Conservation (phyloP, 192 early-diverging fungal genomes). For the Umbelopsis sp. region DNA sequence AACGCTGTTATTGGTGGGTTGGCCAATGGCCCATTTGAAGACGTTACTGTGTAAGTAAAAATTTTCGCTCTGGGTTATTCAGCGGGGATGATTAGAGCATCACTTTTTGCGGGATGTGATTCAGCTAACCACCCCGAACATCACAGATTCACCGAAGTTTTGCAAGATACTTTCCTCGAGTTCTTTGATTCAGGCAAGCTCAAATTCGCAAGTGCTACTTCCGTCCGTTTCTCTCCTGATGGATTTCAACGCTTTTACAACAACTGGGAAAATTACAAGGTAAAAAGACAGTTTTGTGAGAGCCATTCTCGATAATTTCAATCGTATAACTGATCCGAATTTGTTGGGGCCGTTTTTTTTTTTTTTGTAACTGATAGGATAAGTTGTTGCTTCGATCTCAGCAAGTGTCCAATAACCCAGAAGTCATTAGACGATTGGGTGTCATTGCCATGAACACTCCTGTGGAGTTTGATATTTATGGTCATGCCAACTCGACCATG, state of each 20-base stretch:
- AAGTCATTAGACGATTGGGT: conserved; percentile 46
- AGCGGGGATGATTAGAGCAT: neutral
- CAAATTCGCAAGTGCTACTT: conserved; percentile 38
- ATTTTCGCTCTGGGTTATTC: neutral
- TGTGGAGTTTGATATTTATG: conserved; percentile 51
- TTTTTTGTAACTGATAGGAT: conserved; percentile 16
- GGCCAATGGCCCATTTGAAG: conserved; percentile 37
- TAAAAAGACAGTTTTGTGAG: neutral
- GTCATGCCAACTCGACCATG: conserved; percentile 45
- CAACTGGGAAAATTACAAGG: conserved; percentile 44
- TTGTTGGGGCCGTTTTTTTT: too few species aligned
- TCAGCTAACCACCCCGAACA: neutral
- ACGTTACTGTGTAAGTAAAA: conserved; percentile 45
- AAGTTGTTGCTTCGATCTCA: conserved; percentile 43
- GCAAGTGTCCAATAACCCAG: conserved; percentile 49
- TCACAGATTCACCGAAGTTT: conserved; percentile 42
- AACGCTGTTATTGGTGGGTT: conserved; percentile 49
- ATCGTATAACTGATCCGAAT: too few species aligned
- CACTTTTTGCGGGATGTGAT: neutral
- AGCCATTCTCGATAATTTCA: too few species aligned
- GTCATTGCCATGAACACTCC: conserved; percentile 51
- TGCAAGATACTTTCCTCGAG: conserved; percentile 49
- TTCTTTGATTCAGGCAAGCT: conserved; percentile 42
- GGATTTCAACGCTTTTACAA: conserved; percentile 46
- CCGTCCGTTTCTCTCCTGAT: conserved; percentile 44